phyloP scores from a whole-genome alignment of 75 land plant genomes.

The Selaginella moellendorffii region DNA sequence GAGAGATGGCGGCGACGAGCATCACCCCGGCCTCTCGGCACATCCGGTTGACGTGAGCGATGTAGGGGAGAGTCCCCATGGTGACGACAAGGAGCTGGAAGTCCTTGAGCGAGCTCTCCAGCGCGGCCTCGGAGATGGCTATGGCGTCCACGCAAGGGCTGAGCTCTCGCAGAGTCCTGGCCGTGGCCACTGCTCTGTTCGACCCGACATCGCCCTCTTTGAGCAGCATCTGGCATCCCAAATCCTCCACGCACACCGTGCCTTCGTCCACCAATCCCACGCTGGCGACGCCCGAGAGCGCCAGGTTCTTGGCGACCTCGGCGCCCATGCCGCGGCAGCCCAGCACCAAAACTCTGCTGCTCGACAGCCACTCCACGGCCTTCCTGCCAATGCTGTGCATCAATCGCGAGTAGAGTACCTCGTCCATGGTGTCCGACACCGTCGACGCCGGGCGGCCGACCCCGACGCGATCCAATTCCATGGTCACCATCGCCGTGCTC shows the following conservation, averaged over 20 bases:
- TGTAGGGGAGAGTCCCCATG: conserved; percentile 22
- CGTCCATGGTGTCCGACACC: conserved; percentile 17
- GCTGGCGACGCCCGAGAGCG: conserved; percentile 24
- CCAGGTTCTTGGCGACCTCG: conserved; percentile 36
- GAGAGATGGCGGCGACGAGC: conserved; percentile 20
- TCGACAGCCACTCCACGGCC: conserved; percentile 13
- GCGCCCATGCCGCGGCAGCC: conserved; percentile 36
- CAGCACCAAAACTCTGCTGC: conserved; percentile 26
- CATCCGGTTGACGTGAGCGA: conserved; percentile 20
- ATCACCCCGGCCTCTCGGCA: conserved; percentile 25
- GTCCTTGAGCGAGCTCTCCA: conserved; percentile 16
- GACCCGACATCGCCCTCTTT: conserved; percentile 29
- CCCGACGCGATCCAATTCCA: conserved; percentile 27
- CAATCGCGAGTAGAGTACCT: conserved; percentile 33
- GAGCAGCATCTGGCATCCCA: conserved; percentile 28
- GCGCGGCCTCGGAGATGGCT: conserved; percentile 13
- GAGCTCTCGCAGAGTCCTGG: conserved; percentile 20
- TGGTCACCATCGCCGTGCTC: conserved; percentile 30
- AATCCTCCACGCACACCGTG: conserved; percentile 18
- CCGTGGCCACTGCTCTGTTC: conserved; percentile 24
- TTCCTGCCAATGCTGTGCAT: conserved; percentile 31
- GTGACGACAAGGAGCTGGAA: conserved; percentile 19
- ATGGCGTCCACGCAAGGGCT: conserved; percentile 12
- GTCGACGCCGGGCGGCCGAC: conserved; percentile 10
- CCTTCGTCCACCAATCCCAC: conserved; percentile 35